Conservation (phyloP, 192 early-diverging fungal genomes). For the Entomortierella beljakovae region DNA sequence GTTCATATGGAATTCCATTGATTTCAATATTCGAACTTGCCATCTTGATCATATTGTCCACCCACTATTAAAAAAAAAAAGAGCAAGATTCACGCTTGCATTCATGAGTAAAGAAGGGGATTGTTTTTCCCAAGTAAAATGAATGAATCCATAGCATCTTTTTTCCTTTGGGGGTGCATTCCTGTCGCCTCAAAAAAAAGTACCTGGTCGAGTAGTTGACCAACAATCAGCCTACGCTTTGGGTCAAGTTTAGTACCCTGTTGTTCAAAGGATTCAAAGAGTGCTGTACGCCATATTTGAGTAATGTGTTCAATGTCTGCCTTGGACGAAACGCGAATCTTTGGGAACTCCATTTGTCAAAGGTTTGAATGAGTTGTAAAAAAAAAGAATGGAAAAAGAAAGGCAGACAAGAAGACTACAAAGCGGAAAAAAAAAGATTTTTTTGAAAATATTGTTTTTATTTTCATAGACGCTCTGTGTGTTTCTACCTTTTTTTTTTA, state of each 20-base stretch:
- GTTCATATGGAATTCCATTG: slow-evolving; percentile 54
- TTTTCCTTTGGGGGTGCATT: too few species aligned
- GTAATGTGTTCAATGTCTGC: slow-evolving; percentile 47
- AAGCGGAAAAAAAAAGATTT: not conserved
- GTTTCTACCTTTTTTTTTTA: too few species aligned
- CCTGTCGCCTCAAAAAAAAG: too few species aligned
- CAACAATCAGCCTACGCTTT: slow-evolving; percentile 13
- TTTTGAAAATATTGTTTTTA: too few species aligned
- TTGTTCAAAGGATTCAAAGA: slow-evolving; percentile 12
- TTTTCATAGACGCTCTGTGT: too few species aligned
- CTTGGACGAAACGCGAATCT: slow-evolving; percentile 50
- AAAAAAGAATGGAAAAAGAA: not conserved
- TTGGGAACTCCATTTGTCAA: slow-evolving; percentile 44
- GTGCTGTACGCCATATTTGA: slow-evolving; percentile 20
- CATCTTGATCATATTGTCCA: slow-evolving; percentile 45
- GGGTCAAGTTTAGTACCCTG: slow-evolving; percentile 13
- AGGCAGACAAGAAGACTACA: not conserved
- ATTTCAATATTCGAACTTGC: slow-evolving; percentile 48
- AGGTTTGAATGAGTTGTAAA: not conserved
- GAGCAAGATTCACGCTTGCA: too few species aligned
- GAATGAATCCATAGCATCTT: too few species aligned
- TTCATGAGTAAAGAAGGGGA: too few species aligned
- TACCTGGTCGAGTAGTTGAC: slow-evolving; percentile 33
- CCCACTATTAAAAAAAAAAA: slow-evolving; percentile 51
- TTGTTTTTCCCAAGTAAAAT: too few species aligned